phyloP scores from a whole-genome alignment of 73 alveolate species.

The Uronychia setigera region DNA sequence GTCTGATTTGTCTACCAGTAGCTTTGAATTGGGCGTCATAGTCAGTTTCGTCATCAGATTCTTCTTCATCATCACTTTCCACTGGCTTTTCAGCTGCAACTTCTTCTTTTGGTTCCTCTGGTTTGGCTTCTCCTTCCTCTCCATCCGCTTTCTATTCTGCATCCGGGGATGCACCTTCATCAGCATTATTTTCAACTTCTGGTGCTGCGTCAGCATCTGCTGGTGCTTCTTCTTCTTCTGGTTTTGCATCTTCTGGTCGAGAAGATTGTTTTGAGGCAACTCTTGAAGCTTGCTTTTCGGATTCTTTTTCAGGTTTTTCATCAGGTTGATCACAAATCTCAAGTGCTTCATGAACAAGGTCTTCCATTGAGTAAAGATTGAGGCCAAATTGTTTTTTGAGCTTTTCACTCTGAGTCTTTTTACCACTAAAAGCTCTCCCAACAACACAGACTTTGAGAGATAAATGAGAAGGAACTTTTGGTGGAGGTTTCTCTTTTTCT shows the following conservation, averaged over 20 bases:
- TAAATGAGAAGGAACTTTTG: constrained; percentile 58
- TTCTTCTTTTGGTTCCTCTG: constrained; percentile 15
- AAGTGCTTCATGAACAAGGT: constrained; percentile 51
- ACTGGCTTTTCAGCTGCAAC: constrained; percentile 8
- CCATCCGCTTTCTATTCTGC: constrained; percentile 5
- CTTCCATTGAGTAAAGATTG: constrained; percentile 31
- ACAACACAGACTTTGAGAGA: constrained; percentile 86
- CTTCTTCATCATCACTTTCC: constrained; percentile 19
- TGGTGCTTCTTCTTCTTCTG: constrained; percentile 40
- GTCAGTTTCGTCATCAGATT: constrained; percentile 24
- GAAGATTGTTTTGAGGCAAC: constrained; percentile 5
- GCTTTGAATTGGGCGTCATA: constrained; percentile 13
- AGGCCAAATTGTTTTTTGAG: constrained; percentile 63
- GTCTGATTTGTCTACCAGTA: constrained; percentile 48
- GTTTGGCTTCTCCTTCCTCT: constrained; percentile 18
- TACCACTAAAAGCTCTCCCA: constrained; percentile 96
- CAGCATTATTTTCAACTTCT: constrained; percentile 15
- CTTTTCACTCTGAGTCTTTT: constrained; percentile 83
- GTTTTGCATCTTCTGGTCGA: constrained; percentile 14
- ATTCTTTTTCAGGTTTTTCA: constrained; percentile 11
- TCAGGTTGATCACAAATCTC: constrained; percentile 25
- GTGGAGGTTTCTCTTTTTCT: constrained; percentile 30
- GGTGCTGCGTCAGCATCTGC: constrained; percentile 16
- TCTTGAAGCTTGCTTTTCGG: constrained; percentile 8
- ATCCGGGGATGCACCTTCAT: constrained; percentile 5